Percentiles rank a stretch among this genome's conserved stretches.
These are phyloP conservation scores for Geotrichum carabidarum DNA, from an alignment of 1,139 yeast genomes.

Conservation along the genomic window DNA sequence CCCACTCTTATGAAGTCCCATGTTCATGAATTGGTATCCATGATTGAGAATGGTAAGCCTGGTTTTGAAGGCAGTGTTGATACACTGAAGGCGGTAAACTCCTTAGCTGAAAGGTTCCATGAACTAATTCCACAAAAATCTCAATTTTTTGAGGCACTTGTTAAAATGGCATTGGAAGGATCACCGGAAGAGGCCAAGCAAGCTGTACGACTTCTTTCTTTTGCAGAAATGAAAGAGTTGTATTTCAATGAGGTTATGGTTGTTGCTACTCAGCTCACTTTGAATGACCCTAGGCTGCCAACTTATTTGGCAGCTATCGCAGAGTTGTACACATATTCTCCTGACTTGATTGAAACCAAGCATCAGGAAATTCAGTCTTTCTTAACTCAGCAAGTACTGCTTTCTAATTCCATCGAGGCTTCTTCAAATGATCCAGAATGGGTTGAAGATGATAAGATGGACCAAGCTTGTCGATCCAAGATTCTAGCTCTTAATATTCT, in stretches of 20 bases:
- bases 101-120: constrained; percentile 50
- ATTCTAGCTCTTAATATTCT: constrained; percentile 52
- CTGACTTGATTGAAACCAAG: constrained; percentile 49
- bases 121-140: constrained; percentile 34
- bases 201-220: constrained; percentile 54
- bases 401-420: constrained; percentile 30
- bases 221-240: constrained; percentile 41
- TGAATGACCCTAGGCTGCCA: constrained; percentile 39
- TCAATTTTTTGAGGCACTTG: constrained; percentile 37
- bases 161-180: constrained; percentile 49
- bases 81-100: constrained; percentile 57
- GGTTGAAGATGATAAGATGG: constrained; percentile 48
- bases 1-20: constrained; percentile 67
- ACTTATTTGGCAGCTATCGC: constrained; percentile 59
- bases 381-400: constrained; percentile 40
- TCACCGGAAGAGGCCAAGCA: constrained; percentile 61
- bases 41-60: constrained; percentile 37
- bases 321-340: constrained; percentile 53
- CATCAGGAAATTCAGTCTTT: constrained; percentile 56
- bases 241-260: constrained; percentile 38
- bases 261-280: constrained; percentile 40
- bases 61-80: constrained; percentile 35
- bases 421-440: constrained; percentile 40
- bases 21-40: constrained; percentile 46
- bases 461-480: constrained; percentile 40